Percentiles rank a stretch among this genome's conserved stretches.
phyloP scores from a whole-genome alignment of 257 asterid genomes.

The Rubia yunnanensis region DNA sequence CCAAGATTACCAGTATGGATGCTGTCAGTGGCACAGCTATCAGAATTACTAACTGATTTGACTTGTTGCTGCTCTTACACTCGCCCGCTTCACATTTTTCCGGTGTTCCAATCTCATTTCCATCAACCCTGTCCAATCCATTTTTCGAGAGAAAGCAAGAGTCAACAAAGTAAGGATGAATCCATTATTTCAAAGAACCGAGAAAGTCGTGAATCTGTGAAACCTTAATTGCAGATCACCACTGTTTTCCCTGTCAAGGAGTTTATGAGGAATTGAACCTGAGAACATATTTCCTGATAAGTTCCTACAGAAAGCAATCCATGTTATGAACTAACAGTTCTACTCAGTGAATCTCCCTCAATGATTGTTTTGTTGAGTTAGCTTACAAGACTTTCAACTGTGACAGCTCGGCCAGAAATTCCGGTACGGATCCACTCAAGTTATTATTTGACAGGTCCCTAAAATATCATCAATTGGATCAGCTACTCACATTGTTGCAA shows the following conservation, averaged over 20 bases:
- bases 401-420: constrained; percentile 16
- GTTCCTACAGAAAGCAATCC: constrained; percentile 11
- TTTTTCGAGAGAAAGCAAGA: too few relatives aligned
- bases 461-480: background rate
- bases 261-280: constrained; percentile 23
- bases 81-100: background rate
- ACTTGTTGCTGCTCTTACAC: constrained; percentile 7
- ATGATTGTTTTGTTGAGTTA: background rate
- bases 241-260: constrained; percentile 16
- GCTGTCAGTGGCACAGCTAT: constrained; percentile 11
- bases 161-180: too few relatives aligned
- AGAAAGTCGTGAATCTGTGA: background rate
- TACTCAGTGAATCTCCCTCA: too few relatives aligned
- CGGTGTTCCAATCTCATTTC: background rate
- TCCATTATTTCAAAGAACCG: too few relatives aligned
- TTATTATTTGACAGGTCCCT: constrained; percentile 27
- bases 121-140: constrained; percentile 1
- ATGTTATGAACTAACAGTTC: background rate
- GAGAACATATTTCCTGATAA: constrained; percentile 29
- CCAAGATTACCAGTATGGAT: constrained; percentile 7
- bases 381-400: constrained; percentile 22
- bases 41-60: constrained; percentile 10
- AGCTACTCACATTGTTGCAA: background rate
- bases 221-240: constrained; percentile 25
- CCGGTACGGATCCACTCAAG: constrained; percentile 24